A percentile compares a stretch with the other conserved stretches of the same genome.
Evolutionary conservation across 352 stramenopile genomes (phyloP).

Genomic region (Thalassiosira gravida): DNA sequence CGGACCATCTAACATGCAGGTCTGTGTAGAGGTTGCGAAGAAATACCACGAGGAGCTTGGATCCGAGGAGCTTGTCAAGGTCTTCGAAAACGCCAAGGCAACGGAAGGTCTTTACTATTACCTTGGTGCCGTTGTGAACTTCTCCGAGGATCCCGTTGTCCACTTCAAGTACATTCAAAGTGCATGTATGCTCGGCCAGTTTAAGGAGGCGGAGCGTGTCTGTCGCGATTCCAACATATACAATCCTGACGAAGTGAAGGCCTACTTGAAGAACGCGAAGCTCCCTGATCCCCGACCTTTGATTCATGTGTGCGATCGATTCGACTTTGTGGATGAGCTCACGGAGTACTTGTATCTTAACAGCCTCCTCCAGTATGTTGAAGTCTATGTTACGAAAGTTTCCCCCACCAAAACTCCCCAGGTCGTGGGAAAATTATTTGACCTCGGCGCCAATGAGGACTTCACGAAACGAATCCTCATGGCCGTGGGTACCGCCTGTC

Average conservation of each 20-base stretch:
- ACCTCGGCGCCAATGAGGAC: conserved; percentile 93
- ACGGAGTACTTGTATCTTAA: conserved; percentile 99
- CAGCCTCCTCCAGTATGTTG: conserved; percentile 99
- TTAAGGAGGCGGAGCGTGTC: conserved; percentile 99
- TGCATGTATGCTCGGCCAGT: conserved; percentile 98
- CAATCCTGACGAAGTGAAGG: conserved; percentile 98
- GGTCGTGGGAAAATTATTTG: conserved; percentile 97
- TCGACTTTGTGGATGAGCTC: conserved; percentile 99
- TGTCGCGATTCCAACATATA: conserved; percentile 99
- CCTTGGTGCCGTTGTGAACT: conserved; percentile 97
- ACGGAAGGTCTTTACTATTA: conserved; percentile 99
- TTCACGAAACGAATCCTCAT: conserved; percentile 99
- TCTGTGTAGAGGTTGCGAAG: conserved; percentile 97
- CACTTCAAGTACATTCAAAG: conserved; percentile 99
- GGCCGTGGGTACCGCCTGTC: conserved; percentile 92
- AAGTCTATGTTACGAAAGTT: conserved; percentile 98
- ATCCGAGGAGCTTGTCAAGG: conserved; percentile 94
- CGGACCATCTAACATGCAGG: conserved; percentile 94
- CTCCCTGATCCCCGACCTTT: conserved; percentile 97
- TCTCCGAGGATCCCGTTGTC: conserved; percentile 95
- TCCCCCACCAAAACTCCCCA: conserved; percentile 97
- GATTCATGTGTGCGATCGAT: conserved; percentile 99
- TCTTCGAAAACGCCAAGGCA: conserved; percentile 99
- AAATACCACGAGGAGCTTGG: conserved; percentile 94
- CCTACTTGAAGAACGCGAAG: conserved; percentile 99